Conservation (phyloP, 805 yeast genomes). For the Isabelozyma gotoi region DNA sequence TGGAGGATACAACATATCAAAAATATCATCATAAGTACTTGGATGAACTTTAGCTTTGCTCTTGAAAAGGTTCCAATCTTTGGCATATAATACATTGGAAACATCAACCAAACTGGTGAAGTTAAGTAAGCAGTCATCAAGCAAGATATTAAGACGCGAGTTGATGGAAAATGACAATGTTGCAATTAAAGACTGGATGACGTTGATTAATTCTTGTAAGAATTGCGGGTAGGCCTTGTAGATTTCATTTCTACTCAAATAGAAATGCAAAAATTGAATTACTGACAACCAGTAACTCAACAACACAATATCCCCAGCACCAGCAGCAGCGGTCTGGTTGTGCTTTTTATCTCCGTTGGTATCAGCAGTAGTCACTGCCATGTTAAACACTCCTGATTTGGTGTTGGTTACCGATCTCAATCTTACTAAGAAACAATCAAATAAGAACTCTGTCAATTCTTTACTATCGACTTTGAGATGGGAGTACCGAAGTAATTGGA, state of each 20-base stretch:
- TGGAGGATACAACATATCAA: slow-evolving; percentile 82
- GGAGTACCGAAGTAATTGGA: slow-evolving; percentile 70
- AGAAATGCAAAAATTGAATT: slow-evolving; percentile 73
- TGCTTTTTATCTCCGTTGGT: slow-evolving; percentile 13
- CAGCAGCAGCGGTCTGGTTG: slow-evolving; percentile 16
- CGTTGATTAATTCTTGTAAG: slow-evolving; percentile 65
- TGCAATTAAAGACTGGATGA: slow-evolving; percentile 57
- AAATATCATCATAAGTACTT: slow-evolving; percentile 69
- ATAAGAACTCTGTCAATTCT: slow-evolving; percentile 56
- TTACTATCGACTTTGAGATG: slow-evolving; percentile 55
- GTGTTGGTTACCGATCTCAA: slow-evolving; percentile 60
- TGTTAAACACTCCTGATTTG: slow-evolving; percentile 56
- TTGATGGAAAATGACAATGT: slow-evolving; percentile 67
- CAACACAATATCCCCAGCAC: slow-evolving; percentile 62
- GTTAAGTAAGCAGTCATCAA: slow-evolving; percentile 69
- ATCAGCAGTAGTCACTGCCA: slow-evolving; percentile 28
- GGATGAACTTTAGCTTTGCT: slow-evolving; percentile 39
- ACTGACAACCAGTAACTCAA: slow-evolving; percentile 89
- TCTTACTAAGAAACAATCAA: slow-evolving; percentile 60
- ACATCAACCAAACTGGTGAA: slow-evolving; percentile 84
- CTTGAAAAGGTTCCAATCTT: slow-evolving; percentile 57
- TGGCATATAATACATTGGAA: slow-evolving; percentile 71
- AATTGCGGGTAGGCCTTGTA: slow-evolving; percentile 55
- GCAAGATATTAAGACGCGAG: slow-evolving; percentile 52
- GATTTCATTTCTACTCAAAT: slow-evolving; percentile 63